Evolutionary conservation across 352 stramenopile species (phyloP), one percentile per base, ranked within the genome.

Genomic region (Globisporangium emineosum): DNA sequence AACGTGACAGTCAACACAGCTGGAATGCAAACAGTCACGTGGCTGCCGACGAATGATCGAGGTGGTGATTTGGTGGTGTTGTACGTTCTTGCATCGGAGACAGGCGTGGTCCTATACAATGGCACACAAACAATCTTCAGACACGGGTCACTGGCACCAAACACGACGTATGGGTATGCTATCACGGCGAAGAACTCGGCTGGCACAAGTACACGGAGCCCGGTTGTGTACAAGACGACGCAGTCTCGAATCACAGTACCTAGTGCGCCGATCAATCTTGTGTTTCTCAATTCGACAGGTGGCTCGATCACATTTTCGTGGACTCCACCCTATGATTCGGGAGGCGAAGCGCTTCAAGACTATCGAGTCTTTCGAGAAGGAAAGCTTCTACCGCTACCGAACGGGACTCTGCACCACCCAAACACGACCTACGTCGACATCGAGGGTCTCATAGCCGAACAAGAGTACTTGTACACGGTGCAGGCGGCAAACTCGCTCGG

Each of bases 291-390:
- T 8, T 47, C 50, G 0, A 75, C 68, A 0, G 79, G 81, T 15
- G 79, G 79, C 10, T 79, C 70, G 3, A 81, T 90, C n/a, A 19
- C 25, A 5, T n/a, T 88, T 0, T 35, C 23, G 13, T 90, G 81
- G 81, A 63, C 53, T 19, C 49, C 59, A 17, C 81, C 81, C 1
- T 27, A 83, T 2, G 81, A 90, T 30, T 71, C 37, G 25, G 81
- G 81, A 19, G 81, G 81, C 6, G 76, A 76, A 6, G 29, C 25
- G 5, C 30, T 84, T n/a, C 60, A 62, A 3, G 62, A 62, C 0
- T 90, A 88, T 43, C 76, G 76, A 32, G 40, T 89, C 7, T 78
- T 77, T 23, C 71, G 79, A 23, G 58, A 81, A 10, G 69, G 9
- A 21, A 67, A 9, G 21, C 42, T 40, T 23, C 64, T 45, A 13